These are phyloP conservation scores for Biancaea sappan DNA, from an alignment of 306 rosid genomes.

Conservation along the genomic window DNA sequence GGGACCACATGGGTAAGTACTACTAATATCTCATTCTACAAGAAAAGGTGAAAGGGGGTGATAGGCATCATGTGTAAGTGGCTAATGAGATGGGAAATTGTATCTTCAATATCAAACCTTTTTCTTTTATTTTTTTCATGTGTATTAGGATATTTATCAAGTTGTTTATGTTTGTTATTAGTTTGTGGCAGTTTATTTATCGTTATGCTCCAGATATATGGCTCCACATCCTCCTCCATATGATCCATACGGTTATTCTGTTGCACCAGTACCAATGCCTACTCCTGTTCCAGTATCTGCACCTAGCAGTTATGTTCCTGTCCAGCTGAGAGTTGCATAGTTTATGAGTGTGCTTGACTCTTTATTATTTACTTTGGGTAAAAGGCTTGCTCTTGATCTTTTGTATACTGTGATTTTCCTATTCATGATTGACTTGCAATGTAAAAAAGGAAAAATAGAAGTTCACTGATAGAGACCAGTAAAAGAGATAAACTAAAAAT, in stretches of 20 bases:
- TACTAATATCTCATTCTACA: neutral
- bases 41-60: neutral
- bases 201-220: slow-evolving; percentile 68
- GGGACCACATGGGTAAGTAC: slow-evolving; percentile 67
- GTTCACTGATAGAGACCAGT: no score
- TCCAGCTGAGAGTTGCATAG: slow-evolving; percentile 59
- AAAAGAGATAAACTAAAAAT: no score
- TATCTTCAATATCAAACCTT: neutral
- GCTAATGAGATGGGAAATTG: neutral
- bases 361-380: no score
- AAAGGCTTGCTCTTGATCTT: no score
- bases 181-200: slow-evolving; percentile 20
- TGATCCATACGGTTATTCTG: slow-evolving; percentile 87
- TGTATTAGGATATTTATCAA: no score
- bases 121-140: no score
- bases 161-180: neutral
- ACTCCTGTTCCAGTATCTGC: no score
- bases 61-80: neutral
- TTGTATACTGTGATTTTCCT: neutral
- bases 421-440: neutral
- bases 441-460: neutral
- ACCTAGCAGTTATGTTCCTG: no score
- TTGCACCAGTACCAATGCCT: no score
- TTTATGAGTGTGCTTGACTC: neutral
- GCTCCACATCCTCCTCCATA: slow-evolving; percentile 94